Evolutionary conservation across 106 monocot species (phyloP), one percentile per base, ranked within the genome.

Genomic region (Ottelia alismoides): DNA sequence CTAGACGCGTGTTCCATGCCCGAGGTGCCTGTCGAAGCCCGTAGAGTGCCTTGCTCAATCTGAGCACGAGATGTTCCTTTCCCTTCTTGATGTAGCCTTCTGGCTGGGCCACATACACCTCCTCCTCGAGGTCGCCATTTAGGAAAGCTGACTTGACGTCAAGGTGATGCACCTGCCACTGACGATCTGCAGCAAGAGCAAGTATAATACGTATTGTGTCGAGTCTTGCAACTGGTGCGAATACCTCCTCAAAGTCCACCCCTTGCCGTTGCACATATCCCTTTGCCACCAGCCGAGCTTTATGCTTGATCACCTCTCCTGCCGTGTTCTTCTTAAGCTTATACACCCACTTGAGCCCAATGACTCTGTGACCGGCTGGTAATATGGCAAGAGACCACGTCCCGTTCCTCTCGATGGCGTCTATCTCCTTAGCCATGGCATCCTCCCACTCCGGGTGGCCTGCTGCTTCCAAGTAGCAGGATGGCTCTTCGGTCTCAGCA

Each of bases 241-340:
- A 56, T 9, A 56, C 56, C 0, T 56, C 56, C 26, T 56, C 56
- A 30, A 29, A 56, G 56, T 56, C 1, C 3, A 30, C 28, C 11
- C 56, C 30, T 2, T 0, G 28, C 11, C 29, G 26, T 20, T 47
- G 48, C 1, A 23, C 25, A 30, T 62, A 62, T 0, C 50, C 31
- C 28, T 62, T 62, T 31, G 49, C 62, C 2, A 64, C 64, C 3
- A 64, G 23, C 20, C 53, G 49, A 16, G 40, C 35, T 24, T 26
- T 64, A 12, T 35, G 35, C 35, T 35, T 5, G 35, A 35, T 35
- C 35, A 35, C 5, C 35, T 35, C 35, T 35, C 35, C 35, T 12
- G 5, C 35, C 12, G 35, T 35, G 35, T 35, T 35, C 35, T 35
- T 35, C 35, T 35, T 35, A 6, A 35, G 35, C 12, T 35, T 35